A percentile compares a stretch with the other conserved stretches of the same genome.
Evolutionary conservation across 202 grass and related monocot species (phyloP).

Genomic region (Panicum hallii): DNA sequence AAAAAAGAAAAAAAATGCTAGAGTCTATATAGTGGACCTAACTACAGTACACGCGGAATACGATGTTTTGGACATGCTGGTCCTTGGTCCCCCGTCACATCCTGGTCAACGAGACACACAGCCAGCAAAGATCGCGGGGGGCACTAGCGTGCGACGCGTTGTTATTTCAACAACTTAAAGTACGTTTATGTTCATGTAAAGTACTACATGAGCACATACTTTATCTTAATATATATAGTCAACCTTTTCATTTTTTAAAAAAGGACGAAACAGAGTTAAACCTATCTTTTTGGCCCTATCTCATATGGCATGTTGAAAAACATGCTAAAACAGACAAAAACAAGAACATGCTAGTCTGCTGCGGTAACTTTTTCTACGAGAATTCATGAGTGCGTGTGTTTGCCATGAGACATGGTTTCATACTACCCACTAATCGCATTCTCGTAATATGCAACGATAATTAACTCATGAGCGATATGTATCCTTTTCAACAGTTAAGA

Average conservation of each 20-base stretch:
- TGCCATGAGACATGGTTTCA: no score
- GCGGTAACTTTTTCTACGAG: neutral
- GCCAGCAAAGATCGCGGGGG: neutral
- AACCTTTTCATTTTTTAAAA: neutral
- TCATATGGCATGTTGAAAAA: neutral
- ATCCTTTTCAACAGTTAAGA: neutral
- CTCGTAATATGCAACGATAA: neutral
- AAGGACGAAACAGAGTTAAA: neutral
- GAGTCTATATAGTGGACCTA: neutral
- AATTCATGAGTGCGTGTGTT: neutral
- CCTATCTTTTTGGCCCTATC: neutral
- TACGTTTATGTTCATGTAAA: neutral
- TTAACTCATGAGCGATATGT: neutral
- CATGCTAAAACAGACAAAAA: neutral
- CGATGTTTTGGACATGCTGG: slow-evolving; percentile 15
- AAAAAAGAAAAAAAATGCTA: neutral
- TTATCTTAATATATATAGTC: neutral
- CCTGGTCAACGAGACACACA: slow-evolving; percentile 29
- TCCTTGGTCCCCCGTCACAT: neutral
- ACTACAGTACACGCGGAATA: neutral
- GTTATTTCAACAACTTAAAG: neutral
- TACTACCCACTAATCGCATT: no score
- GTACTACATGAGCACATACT: neutral
- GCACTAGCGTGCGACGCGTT: neutral
- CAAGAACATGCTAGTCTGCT: neutral